These are phyloP conservation scores for Plectosphaerella cucumerina DNA, from an alignment of 2,329 filamentous ascomycete genomes.

Conservation along the genomic window DNA sequence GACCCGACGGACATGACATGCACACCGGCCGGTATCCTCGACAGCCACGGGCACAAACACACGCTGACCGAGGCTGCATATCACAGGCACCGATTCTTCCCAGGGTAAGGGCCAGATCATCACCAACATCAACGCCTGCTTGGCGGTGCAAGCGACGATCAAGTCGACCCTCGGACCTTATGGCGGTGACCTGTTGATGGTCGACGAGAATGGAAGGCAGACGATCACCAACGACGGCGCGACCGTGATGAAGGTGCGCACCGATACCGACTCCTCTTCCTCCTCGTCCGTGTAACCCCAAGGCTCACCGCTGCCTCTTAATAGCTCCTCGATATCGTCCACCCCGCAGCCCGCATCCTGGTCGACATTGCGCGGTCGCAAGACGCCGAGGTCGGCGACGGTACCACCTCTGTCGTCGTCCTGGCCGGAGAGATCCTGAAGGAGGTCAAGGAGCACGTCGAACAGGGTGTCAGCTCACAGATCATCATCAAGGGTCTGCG, in stretches of 20 bases:
- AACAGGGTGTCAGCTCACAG: conserved; percentile 95
- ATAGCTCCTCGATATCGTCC: conserved; percentile 94
- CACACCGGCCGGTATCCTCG: background rate
- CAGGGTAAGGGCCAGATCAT: conserved; percentile 96
- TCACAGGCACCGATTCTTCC: conserved; percentile 86
- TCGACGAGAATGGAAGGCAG: conserved; percentile 91
- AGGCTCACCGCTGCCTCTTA: conserved; percentile 2
- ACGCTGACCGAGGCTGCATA: background rate
- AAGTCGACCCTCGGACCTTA: conserved; percentile 95
- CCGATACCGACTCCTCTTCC: conserved; percentile 1
- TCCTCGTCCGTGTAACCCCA: background rate
- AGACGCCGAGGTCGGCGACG: conserved; percentile 97
- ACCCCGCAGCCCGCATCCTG: conserved; percentile 93
- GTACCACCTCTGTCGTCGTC: conserved; percentile 95
- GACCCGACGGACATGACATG: conserved; percentile 13
- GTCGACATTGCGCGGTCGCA: conserved; percentile 98
- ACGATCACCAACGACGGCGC: conserved; percentile 99
- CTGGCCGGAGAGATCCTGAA: conserved; percentile 97
- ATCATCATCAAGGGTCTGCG: conserved; percentile 95
- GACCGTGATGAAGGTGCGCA: conserved; percentile 89
- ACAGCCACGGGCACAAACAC: conserved; percentile 4
- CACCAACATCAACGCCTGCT: conserved; percentile 97
- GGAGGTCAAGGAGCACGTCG: conserved; percentile 92
- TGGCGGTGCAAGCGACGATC: conserved; percentile 93
- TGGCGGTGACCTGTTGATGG: conserved; percentile 91